Percentiles rank a stretch among this genome's conserved stretches.
Evolutionary conservation across 176 grass and related monocot species (phyloP).

Genomic region (Oryza meridionalis): DNA sequence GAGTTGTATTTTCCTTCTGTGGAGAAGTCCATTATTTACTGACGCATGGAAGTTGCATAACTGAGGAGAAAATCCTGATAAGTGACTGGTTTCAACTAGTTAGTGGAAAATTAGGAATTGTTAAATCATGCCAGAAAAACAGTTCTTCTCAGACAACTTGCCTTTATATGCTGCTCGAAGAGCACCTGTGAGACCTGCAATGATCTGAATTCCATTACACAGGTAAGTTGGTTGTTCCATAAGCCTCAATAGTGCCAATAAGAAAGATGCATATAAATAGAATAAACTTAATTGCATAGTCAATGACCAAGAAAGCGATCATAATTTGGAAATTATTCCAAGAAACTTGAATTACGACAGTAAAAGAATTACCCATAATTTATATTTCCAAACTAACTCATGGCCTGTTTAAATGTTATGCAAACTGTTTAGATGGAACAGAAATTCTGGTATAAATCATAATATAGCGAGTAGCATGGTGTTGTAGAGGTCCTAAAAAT

Average conservation of each 20-base stretch:
- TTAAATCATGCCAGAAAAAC: not conserved
- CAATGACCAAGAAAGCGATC: not conserved
- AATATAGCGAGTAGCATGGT: not conserved
- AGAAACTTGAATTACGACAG: not conserved
- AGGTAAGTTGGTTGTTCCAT: constrained; percentile 31
- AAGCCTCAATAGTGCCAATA: not conserved
- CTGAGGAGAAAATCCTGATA: constrained; percentile 53
- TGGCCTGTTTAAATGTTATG: not conserved
- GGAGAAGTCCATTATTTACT: constrained; percentile 30
- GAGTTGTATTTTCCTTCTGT: constrained; percentile 24
- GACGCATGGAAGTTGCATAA: constrained; percentile 40
- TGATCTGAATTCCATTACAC: constrained; percentile 55
- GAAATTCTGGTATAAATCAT: not conserved
- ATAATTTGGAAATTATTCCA: constrained; percentile 7
- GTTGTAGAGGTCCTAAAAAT: not conserved
- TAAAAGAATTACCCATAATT: not conserved
- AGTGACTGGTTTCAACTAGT: constrained; percentile 32
- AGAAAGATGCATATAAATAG: constrained; percentile 24
- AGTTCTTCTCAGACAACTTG: constrained; percentile 41
- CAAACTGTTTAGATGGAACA: not conserved
- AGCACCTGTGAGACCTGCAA: constrained; percentile 64
- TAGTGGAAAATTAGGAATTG: not conserved
- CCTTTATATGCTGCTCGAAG: constrained; percentile 49
- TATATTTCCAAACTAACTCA: not conserved
- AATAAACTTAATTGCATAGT: not conserved